Base-by-base conservation (phyloP, 768 basidiomycete species). In the Auriscalpium orientale region DNA sequence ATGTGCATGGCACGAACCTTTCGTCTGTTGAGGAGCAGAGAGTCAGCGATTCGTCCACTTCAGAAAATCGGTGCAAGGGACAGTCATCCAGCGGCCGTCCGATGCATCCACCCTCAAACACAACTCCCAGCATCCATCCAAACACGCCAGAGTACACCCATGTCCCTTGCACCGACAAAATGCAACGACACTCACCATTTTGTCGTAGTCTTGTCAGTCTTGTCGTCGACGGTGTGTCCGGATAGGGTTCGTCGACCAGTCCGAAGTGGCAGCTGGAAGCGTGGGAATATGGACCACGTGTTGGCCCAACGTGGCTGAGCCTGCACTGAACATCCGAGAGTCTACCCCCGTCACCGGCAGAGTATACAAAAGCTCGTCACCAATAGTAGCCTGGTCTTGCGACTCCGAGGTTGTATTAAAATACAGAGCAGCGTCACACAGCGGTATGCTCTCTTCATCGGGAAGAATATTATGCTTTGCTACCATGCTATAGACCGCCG, bases 1-100 rank as follows among this genome's bases (percentile, higher is more conserved):
- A 28, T 28, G 28, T 50, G 64, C 53, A 56, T 54, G 52, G 66
- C 55, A 58, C 53, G 49, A 62, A 91, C 89, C 89, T 89, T 92
- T 91, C 74, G 89, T 91, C 90, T 89, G 74, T 59, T 56, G 64
- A 67, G 44, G 43, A 34, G 49, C 58, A 56, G 64, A 70, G 56
- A 58, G 38, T 51, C 21, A 40, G 68, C 62, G 64, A 62, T 33
- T 54, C 46, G 40, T 28, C 21, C 22, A n/a, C 50, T 48, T 33
- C 51, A 57, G 43, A 53, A 55, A 51, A 51, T 50, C 52, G 18
- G 57, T 33, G 20, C 28, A 12, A 51, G 54, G 57, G 59, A 59
- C 54, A 21, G 54, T 70, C 74, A 78, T 76, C 77, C 70, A 57
- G 49, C 59, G 56, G 13, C 40, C 34, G 43, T 38, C 43, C 57